phyloP scores from a whole-genome alignment of 768 basidiomycete species.

The Gloeostereum incarnatum region DNA sequence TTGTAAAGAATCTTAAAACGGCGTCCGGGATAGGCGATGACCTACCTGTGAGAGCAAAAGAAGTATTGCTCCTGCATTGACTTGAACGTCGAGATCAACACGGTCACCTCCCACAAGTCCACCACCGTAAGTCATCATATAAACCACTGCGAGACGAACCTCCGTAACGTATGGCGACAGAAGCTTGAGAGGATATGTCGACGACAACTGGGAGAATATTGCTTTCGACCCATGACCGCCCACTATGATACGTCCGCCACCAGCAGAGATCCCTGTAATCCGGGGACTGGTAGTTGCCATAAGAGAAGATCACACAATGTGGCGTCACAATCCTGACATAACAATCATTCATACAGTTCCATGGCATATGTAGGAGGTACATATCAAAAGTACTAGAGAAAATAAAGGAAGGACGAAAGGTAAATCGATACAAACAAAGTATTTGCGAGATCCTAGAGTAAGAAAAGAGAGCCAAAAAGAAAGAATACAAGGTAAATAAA shows the following conservation, averaged over 20 bases:
- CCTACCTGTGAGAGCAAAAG: conserved; percentile 80
- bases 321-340: neutral
- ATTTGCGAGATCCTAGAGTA: too few species aligned
- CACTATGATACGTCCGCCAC: conserved; percentile 50
- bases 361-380: conserved; percentile 18
- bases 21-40: conserved; percentile 4
- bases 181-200: conserved; percentile 83
- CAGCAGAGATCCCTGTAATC: neutral
- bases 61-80: conserved; percentile 48
- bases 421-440: too few species aligned
- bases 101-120: conserved; percentile 85
- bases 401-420: neutral
- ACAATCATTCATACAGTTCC: conserved; percentile 10
- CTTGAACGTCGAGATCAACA: conserved; percentile 51
- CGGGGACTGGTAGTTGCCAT: neutral
- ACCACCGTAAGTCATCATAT: conserved; percentile 83
- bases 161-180: conserved; percentile 56
- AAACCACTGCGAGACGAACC: conserved; percentile 54
- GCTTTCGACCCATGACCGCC: conserved; percentile 42
- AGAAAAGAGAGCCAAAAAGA: conserved; percentile 12
- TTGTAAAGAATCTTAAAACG: neutral
- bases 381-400: conserved; percentile 16
- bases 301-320: neutral
- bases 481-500: conserved; percentile 4
- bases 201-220: conserved; percentile 66